These are phyloP conservation scores for Ascoidea rubescens DNA, from an alignment of 805 yeast species.

Conservation along the genomic window DNA sequence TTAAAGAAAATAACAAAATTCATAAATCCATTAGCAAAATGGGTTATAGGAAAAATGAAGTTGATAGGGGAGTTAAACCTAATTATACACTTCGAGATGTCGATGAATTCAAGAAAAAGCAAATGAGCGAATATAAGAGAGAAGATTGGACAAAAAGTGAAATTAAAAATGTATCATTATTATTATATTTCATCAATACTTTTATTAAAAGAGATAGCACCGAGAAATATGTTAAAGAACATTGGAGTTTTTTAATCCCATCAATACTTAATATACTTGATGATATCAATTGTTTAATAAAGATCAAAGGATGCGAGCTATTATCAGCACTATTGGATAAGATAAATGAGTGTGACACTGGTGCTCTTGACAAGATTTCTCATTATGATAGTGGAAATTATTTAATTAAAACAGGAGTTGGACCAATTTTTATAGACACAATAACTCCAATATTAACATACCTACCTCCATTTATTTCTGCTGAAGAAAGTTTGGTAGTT, in stretches of 20 bases:
- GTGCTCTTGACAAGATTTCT: neutral
- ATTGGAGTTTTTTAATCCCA: neutral
- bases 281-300: neutral
- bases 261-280: neutral
- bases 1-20: no score
- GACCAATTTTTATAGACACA: neutral
- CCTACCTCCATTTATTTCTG: neutral
- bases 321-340: neutral
- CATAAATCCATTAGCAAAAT: no score
- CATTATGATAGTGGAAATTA: neutral
- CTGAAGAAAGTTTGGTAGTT: neutral
- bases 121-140: neutral
- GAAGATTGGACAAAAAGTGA: neutral
- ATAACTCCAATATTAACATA: neutral
- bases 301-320: neutral
- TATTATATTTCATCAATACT: no score
- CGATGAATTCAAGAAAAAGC: no score
- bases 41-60: no score
- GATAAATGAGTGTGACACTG: neutral
- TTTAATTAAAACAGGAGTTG: neutral
- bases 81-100: no score
- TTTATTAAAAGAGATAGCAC: neutral
- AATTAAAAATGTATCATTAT: neutral
- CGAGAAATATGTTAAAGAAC: no score
- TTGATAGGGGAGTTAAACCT: no score